These are phyloP conservation scores for Paramecium sonneborni DNA, from an alignment of 73 alveolate species.

Conservation along the genomic window DNA sequence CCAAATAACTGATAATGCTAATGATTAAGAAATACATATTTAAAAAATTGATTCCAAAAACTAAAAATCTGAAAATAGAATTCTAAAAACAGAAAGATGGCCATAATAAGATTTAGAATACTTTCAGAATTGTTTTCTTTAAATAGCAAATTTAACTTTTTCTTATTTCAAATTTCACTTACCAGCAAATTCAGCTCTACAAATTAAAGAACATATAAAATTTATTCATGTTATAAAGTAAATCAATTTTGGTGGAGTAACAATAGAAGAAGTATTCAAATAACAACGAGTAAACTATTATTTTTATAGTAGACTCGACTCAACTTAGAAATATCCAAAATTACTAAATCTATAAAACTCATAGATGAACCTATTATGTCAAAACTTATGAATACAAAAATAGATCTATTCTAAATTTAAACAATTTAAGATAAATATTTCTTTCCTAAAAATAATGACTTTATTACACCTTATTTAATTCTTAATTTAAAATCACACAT, in stretches of 20 bases:
- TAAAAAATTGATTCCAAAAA: neutral
- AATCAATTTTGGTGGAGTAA: conserved; percentile 28
- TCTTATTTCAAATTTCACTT: conserved; percentile 26
- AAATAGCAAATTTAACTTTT: conserved; percentile 1
- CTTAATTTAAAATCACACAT: neutral
- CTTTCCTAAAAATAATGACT: neutral
- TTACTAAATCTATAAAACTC: neutral
- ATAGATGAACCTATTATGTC: conserved; percentile 23
- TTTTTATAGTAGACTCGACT: conserved; percentile 12
- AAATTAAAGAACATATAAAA: conserved; percentile 19
- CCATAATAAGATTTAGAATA: conserved; percentile 21
- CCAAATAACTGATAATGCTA: neutral
- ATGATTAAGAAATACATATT: neutral
- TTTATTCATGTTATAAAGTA: neutral
- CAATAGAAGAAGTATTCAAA: conserved; percentile 5
- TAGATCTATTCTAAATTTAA: neutral
- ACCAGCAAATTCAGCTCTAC: neutral
- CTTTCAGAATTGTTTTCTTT: neutral
- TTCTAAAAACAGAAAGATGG: conserved; percentile 28
- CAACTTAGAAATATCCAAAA: neutral
- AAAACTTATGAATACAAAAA: neutral
- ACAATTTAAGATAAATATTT: neutral
- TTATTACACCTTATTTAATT: neutral
- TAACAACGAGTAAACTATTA: neutral
- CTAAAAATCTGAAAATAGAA: conserved; percentile 30